A percentile compares a stretch with the other conserved stretches of the same genome.
Conservation (phyloP, 345 rosid species). For the Hibiscus tridactylites region DNA sequence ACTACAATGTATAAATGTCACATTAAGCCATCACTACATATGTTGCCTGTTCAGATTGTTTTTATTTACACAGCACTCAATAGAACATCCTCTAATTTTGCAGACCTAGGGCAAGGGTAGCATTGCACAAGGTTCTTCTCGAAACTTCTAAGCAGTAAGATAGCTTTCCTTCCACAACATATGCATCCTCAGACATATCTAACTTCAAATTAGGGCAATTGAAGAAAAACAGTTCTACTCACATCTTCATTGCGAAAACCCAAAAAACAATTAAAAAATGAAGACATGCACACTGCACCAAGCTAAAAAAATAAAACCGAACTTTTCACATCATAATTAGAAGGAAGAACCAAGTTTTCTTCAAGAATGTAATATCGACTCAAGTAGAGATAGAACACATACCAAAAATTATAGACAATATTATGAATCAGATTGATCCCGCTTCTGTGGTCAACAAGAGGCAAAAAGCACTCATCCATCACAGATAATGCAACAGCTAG, state of each 20-base stretch:
- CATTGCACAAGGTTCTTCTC: neutral
- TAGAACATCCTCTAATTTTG: neutral
- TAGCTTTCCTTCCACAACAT: neutral
- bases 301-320: neutral
- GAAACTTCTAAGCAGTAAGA: neutral
- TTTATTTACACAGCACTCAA: neutral
- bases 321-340: neutral
- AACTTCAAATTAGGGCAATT: neutral
- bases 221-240: neutral
- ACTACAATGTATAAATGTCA: neutral
- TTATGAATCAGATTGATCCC: conserved; percentile 83
- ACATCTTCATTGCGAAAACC: neutral
- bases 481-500: conserved; percentile 77
- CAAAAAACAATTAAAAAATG: neutral
- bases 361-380: neutral
- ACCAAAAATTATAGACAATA: conserved; percentile 83
- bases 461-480: conserved; percentile 96
- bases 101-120: neutral
- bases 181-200: neutral
- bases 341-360: conserved; percentile 5
- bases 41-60: neutral
- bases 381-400: conserved; percentile 18
- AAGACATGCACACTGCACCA: neutral
- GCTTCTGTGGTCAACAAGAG: conserved; percentile 78
- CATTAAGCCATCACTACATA: neutral